Evolutionary conservation across 1,284 basidiomycete species (phyloP).

Genomic region (Irpex sp.): DNA sequence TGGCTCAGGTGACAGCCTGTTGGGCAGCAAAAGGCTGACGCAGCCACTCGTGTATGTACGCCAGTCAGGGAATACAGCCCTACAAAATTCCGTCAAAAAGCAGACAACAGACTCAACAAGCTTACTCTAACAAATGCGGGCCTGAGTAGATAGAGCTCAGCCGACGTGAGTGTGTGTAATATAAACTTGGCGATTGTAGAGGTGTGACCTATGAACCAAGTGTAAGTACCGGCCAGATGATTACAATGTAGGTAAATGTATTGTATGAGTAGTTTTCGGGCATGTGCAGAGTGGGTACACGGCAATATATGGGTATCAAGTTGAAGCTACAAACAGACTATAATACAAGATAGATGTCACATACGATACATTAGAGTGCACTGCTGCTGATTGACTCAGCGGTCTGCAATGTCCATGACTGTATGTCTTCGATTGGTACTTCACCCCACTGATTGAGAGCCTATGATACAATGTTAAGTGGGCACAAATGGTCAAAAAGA

Average conservation of each 20-base stretch:
- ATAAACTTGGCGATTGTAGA: too few species aligned
- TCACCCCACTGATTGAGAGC: slow-evolving; percentile 59
- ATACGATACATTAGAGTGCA: background rate
- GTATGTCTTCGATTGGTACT: slow-evolving; percentile 69
- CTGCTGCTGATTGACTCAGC: slow-evolving; percentile 46
- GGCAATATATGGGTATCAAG: background rate
- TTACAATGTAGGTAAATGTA: too few species aligned
- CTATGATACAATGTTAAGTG: slow-evolving; percentile 40
- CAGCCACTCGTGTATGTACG: background rate
- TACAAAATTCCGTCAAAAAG: too few species aligned
- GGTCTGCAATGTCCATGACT: slow-evolving; percentile 68
- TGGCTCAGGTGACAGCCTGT: background rate
- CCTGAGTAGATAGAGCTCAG: too few species aligned
- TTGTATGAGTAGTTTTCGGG: background rate
- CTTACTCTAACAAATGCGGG: too few species aligned
- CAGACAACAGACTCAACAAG: too few species aligned
- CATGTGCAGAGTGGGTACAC: background rate
- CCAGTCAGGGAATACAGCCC: background rate
- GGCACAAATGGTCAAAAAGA: slow-evolving; percentile 18
- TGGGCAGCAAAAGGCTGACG: background rate
- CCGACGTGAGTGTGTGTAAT: too few species aligned
- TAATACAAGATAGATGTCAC: background rate
- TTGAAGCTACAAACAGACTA: background rate
- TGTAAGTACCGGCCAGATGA: too few species aligned
- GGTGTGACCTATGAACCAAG: too few species aligned